phyloP scores from a whole-genome alignment of 2,329 filamentous ascomycete species.

The Alternaria solani region DNA sequence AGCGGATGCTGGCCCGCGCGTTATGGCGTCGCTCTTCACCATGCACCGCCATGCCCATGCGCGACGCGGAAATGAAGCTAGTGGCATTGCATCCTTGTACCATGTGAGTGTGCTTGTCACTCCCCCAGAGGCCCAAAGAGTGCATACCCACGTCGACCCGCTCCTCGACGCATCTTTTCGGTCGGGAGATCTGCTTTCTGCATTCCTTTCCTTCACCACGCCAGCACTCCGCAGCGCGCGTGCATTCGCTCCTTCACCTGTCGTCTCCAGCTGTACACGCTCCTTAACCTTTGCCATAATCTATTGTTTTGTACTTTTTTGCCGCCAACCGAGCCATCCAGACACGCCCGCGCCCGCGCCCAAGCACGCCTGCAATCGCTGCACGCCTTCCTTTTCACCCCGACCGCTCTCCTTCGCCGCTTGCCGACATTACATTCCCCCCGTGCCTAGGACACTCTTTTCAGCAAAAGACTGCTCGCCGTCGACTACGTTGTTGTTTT shows the following conservation, averaged over 20 bases:
- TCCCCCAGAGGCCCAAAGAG: slow-evolving; percentile 25
- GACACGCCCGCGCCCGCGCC: slow-evolving; percentile 9
- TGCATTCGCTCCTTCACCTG: slow-evolving; percentile 32
- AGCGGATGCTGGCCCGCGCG: slow-evolving; percentile 26
- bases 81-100: slow-evolving; percentile 31
- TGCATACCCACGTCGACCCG: slow-evolving; percentile 24
- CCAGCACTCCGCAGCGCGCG: slow-evolving; percentile 36
- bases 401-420: not conserved
- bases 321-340: slow-evolving; percentile 23
- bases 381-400: slow-evolving; percentile 6
- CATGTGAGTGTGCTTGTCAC: slow-evolving; percentile 25
- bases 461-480: not conserved
- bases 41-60: slow-evolving; percentile 27
- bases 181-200: slow-evolving; percentile 32
- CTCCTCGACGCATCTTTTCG: slow-evolving; percentile 27
- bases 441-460: slow-evolving; percentile 4
- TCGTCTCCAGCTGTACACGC: slow-evolving; percentile 30
- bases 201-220: slow-evolving; percentile 29
- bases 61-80: slow-evolving; percentile 35
- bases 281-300: slow-evolving; percentile 31
- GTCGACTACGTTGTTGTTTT: slow-evolving; percentile 8
- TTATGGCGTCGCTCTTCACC: slow-evolving; percentile 11
- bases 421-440: slow-evolving; percentile 3
- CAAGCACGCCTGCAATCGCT: slow-evolving; percentile 6
- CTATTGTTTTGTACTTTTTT: slow-evolving; percentile 29